phyloP scores from a whole-genome alignment of 2,329 filamentous ascomycete genomes.

The Samsoniella hepiali region DNA sequence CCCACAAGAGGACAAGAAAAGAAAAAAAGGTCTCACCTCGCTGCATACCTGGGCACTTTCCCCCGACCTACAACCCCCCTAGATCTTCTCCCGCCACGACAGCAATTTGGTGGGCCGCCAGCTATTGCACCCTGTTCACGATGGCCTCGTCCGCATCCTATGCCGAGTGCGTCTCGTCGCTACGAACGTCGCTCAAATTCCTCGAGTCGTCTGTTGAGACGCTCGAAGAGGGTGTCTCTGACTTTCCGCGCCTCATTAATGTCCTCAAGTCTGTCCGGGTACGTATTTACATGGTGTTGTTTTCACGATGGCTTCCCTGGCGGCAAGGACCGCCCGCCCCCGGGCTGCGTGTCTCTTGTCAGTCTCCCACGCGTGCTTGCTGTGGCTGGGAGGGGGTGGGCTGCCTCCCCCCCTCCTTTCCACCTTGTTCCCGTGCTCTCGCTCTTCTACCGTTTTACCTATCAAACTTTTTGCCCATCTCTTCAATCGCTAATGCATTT shows the following conservation, averaged over 20 bases:
- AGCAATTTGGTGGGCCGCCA: constrained; percentile 11
- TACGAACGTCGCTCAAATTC: constrained; percentile 57
- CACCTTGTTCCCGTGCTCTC: background rate
- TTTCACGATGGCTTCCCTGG: constrained; percentile 16
- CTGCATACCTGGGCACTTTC: background rate
- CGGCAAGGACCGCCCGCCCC: background rate
- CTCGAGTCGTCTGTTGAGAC: constrained; percentile 59
- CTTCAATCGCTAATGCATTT: background rate
- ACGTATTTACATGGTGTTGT: constrained; percentile 26
- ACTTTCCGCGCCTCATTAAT: constrained; percentile 54
- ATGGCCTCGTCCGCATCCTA: constrained; percentile 39
- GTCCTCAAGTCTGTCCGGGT: constrained; percentile 59
- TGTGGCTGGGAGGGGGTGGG: background rate
- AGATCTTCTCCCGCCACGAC: constrained; percentile 15
- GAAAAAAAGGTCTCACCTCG: constrained; percentile 1
- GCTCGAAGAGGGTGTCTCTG: constrained; percentile 53
- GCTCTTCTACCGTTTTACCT: background rate
- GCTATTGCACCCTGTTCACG: constrained; percentile 18
- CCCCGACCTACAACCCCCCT: background rate
- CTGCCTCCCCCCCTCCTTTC: background rate
- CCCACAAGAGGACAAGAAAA: background rate
- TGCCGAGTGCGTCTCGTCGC: constrained; percentile 56
- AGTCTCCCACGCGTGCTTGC: background rate
- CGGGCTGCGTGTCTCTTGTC: background rate
- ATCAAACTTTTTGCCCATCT: background rate